phyloP scores from a whole-genome alignment of 176 grass and related monocot genomes.

The Saccharum officinarum region DNA sequence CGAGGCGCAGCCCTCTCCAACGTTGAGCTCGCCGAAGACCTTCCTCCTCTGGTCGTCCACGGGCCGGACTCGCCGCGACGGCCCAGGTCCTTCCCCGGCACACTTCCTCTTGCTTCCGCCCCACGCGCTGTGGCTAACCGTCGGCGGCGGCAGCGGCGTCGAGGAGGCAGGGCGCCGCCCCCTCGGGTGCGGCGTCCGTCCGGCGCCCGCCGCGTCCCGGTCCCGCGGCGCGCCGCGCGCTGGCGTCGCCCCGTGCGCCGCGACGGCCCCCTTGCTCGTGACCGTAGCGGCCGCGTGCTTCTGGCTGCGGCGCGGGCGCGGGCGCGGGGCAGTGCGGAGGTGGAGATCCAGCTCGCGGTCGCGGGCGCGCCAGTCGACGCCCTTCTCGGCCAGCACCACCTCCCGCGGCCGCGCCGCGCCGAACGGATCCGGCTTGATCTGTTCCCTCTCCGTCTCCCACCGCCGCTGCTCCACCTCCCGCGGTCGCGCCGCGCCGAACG shows the following conservation, averaged over 20 bases:
- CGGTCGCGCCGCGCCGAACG: constrained; percentile 52
- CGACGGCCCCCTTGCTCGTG: neutral
- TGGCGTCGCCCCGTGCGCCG: neutral
- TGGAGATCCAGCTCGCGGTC: constrained; percentile 39
- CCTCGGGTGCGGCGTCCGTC: neutral
- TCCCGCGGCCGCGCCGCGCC: constrained; percentile 54
- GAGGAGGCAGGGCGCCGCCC: neutral
- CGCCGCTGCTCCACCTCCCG: constrained; percentile 40
- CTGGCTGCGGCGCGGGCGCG: neutral
- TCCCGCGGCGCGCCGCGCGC: neutral
- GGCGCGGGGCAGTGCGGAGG: neutral
- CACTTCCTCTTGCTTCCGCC: constrained; percentile 30
- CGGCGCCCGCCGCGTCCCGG: neutral
- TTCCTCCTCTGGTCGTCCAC: neutral
- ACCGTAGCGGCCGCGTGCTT: neutral
- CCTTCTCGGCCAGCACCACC: constrained; percentile 63
- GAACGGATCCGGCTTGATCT: constrained; percentile 41
- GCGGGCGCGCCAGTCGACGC: constrained; percentile 59
- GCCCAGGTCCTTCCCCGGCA: neutral
- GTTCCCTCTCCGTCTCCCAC: neutral
- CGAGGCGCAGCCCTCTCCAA: neutral
- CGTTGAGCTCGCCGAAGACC: constrained; percentile 24
- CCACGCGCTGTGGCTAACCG: neutral
- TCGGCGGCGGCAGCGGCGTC: neutral
- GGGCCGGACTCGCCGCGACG: neutral